A percentile compares a stretch with the other conserved stretches of the same genome.
Conservation (phyloP, 306 rosid genomes). For the Trichosanthes cucumerina region DNA sequence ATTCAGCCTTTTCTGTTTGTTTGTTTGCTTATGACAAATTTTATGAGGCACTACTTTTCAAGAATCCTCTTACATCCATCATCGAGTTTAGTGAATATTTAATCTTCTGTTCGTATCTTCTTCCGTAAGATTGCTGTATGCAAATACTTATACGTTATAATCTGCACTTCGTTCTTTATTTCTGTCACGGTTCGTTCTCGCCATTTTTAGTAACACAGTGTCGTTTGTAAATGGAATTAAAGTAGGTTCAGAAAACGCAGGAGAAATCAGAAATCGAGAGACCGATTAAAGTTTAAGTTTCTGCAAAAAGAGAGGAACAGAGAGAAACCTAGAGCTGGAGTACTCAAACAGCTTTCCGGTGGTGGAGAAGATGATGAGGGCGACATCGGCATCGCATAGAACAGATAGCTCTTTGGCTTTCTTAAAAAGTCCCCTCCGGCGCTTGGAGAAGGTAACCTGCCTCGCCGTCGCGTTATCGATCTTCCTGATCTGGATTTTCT, state of each 20-base stretch:
- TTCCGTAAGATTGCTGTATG: background rate
- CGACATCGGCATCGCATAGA: constrained; percentile 91
- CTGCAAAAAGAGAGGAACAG: background rate
- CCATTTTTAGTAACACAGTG: background rate
- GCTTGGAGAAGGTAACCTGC: constrained; percentile 88
- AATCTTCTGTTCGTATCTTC: background rate
- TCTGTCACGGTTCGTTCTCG: background rate
- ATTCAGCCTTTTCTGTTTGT: background rate
- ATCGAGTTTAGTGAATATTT: background rate
- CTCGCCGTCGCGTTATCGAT: constrained; percentile 86
- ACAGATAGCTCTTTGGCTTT: constrained; percentile 93
- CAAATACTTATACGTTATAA: background rate
- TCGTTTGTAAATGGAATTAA: background rate
- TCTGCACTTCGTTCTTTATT: background rate
- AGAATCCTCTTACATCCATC: background rate
- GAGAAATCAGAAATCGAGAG: background rate
- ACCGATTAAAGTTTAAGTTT: background rate
- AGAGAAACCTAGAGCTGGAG: constrained; percentile 59
- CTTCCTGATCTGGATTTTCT: constrained; percentile 94
- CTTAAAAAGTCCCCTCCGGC: constrained; percentile 78
- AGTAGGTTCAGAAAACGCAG: background rate
- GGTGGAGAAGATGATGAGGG: constrained; percentile 65
- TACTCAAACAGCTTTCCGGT: constrained; percentile 83
- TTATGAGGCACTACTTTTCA: background rate
- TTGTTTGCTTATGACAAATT: background rate